These are phyloP conservation scores for Camelina laxa DNA, from an alignment of 345 rosid species.

Conservation along the genomic window DNA sequence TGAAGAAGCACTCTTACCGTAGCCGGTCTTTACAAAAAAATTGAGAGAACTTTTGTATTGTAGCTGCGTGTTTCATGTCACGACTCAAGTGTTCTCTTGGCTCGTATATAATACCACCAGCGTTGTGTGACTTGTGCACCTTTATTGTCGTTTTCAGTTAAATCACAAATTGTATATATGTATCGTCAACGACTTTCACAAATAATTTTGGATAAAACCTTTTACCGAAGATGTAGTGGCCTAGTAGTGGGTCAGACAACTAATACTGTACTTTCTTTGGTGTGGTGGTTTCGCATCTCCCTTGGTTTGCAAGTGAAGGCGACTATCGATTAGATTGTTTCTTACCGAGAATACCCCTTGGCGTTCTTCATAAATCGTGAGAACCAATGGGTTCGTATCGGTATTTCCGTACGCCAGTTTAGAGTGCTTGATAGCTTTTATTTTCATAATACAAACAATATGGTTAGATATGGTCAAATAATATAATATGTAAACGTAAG, in stretches of 20 bases:
- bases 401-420: background rate
- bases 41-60: background rate
- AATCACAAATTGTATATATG: background rate
- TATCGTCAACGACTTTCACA: slow-evolving; percentile 9
- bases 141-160: background rate
- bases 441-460: slow-evolving; percentile 1
- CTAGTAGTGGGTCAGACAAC: slow-evolving; percentile 31
- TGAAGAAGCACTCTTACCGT: background rate
- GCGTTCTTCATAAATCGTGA: background rate
- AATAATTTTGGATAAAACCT: slow-evolving; percentile 15
- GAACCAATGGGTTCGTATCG: background rate
- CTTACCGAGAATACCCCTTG: slow-evolving; percentile 10
- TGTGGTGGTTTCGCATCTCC: slow-evolving; percentile 20
- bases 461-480: slow-evolving; percentile 37
- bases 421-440: slow-evolving; percentile 27
- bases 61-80: slow-evolving; percentile 4
- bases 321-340: background rate
- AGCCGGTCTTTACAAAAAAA: background rate
- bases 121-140: background rate
- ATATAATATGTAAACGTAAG: slow-evolving; percentile 31
- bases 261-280: background rate
- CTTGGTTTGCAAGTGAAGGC: slow-evolving; percentile 35
- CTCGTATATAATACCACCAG: background rate
- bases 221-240: slow-evolving; percentile 6
- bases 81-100: background rate